Evolutionary conservation across 1,139 yeast species (phyloP), one percentile per base, ranked within the genome.

Genomic region (Blastobotrys malaysiensis): DNA sequence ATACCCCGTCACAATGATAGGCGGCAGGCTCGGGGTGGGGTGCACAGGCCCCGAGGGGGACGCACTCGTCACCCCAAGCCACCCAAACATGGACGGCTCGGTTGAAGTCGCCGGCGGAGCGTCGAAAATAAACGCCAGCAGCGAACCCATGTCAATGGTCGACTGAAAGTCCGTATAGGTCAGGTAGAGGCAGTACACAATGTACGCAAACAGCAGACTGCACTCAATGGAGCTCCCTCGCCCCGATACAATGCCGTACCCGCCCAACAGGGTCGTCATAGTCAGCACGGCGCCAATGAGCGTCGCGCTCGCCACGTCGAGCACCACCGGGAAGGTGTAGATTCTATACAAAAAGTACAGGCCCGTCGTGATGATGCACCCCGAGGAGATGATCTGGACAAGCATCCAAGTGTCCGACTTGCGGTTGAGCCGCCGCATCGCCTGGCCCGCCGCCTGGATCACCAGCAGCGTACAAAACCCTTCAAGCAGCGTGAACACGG

Each of bases 391-490:
- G 51, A 93, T 77, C 57, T 88, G 84, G 1, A 84, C 81, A 49
- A 91, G 85, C 58, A 87, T 81, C 95, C 96, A 88, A 44, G 83
- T 75, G 65, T 88, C 95, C 9, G 91, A 86, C 61, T 77, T 80
- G 43, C 77, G 75, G n/a, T 85, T 81, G 48, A 89, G 73, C 86
- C 93, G 86, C 58, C 81, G 78, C 53, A 88, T 79, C 7, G 88
- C 82, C 66, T 89, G 93, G 6, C 98, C 97, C 45, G 88, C 79
- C 7, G 96, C 90, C 71, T 93, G 99, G 58, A 93, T 88, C 26
- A 90, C 84, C 55, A 93, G 74, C 46, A 93, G 78, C 0, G 97
- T 84, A 71, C 97, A 93, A 64, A 93, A 86, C 0, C 99, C 99
- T 73, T 93, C 99, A 54, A 90, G 73, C 14, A 90, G 77, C 1